phyloP scores from a whole-genome alignment of 352 stramenopile genomes.

The Globisporangium canariense region DNA sequence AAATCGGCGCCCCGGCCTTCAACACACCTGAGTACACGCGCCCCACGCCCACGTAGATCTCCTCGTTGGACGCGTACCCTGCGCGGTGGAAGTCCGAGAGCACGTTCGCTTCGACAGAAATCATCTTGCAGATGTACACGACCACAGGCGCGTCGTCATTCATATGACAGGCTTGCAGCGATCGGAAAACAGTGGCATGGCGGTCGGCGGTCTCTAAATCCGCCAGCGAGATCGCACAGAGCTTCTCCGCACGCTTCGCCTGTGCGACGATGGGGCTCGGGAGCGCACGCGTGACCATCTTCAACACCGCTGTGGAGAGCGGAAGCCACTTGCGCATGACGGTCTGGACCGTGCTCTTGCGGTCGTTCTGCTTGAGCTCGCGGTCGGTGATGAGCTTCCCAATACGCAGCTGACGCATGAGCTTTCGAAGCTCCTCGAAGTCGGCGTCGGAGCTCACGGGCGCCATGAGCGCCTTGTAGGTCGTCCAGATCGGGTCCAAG shows the following conservation, averaged over 20 bases:
- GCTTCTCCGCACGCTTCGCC: conserved; percentile 57
- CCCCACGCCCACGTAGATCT: conserved; percentile 90
- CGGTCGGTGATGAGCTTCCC: conserved; percentile 64
- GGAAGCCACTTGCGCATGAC: conserved; percentile 91
- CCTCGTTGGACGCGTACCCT: conserved; percentile 43
- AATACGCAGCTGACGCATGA: conserved; percentile 66
- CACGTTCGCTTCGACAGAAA: conserved; percentile 86
- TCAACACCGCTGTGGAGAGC: conserved; percentile 79
- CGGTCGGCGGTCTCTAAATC: conserved; percentile 28
- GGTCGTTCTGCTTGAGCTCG: conserved; percentile 70
- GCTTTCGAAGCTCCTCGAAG: conserved; percentile 48
- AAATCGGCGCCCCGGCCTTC: conserved; percentile 47
- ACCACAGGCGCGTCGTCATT: conserved; percentile 66
- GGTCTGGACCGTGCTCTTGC: conserved; percentile 49
- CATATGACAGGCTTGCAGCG: conserved; percentile 57
- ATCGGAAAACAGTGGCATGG: conserved; percentile 41
- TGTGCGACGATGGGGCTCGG: conserved; percentile 77
- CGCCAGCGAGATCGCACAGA: conserved; percentile 46
- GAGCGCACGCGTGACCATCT: conserved; percentile 87
- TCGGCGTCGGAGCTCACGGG: conserved; percentile 47
- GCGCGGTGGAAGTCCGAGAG: conserved; percentile 67
- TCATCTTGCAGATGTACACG: conserved; percentile 92
- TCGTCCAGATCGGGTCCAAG: conserved; percentile 87
- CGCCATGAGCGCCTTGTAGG: conserved; percentile 68
- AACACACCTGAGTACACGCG: conserved; percentile 90